A percentile compares a stretch with the other conserved stretches of the same genome.
These are phyloP conservation scores for Stagonosporopsis rhizophila DNA, from an alignment of 2,329 filamentous ascomycete genomes.

Conservation along the genomic window DNA sequence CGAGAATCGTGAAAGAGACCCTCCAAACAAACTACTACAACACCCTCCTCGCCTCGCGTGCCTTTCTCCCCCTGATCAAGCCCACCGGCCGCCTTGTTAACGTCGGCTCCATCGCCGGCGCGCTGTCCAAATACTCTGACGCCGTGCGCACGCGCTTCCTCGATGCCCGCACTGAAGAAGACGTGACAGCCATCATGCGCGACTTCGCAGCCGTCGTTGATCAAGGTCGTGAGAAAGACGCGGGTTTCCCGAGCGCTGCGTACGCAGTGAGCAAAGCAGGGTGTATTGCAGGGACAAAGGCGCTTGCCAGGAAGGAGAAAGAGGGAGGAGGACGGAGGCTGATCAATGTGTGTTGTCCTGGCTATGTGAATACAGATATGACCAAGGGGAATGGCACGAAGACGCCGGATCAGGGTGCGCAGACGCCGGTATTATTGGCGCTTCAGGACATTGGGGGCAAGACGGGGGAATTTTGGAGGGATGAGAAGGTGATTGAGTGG, in stretches of 20 bases:
- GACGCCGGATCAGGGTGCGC: conserved; percentile 54
- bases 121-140: conserved; percentile 57
- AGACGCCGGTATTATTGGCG: conserved; percentile 54
- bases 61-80: conserved; percentile 57
- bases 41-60: conserved; percentile 55
- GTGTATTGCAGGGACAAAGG: conserved; percentile 52
- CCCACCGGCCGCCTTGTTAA: conserved; percentile 57
- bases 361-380: conserved; percentile 58
- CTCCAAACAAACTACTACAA: conserved; percentile 62
- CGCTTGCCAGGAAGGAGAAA: conserved; percentile 45
- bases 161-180: conserved; percentile 48
- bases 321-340: conserved; percentile 38
- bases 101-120: conserved; percentile 55
- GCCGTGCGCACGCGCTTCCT: conserved; percentile 54
- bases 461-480: conserved; percentile 51
- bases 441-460: conserved; percentile 48
- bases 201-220: conserved; percentile 57
- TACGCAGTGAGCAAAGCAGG: conserved; percentile 59
- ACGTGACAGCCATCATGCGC: conserved; percentile 59
- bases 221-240: conserved; percentile 54
- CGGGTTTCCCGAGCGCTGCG: conserved; percentile 59
- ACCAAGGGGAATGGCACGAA: conserved; percentile 49
- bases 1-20: conserved; percentile 57
- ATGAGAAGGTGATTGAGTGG: conserved; percentile 50
- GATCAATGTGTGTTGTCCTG: conserved; percentile 54